Evolutionary conservation across 148 eudicot species (phyloP).

Genomic region (Amaranthus hypochondriacus): DNA sequence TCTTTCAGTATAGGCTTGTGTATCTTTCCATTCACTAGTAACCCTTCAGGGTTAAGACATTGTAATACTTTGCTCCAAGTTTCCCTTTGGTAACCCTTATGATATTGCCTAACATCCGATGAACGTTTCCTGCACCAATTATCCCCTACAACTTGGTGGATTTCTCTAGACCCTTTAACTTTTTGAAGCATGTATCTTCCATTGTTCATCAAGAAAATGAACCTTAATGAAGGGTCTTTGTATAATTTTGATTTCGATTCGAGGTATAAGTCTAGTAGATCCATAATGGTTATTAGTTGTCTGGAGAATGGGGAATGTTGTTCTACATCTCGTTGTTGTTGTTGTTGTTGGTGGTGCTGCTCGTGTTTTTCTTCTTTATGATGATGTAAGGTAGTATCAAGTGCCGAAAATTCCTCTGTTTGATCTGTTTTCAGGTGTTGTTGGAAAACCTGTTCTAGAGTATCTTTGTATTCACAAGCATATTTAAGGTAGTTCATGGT

Average conservation of each 20-base stretch:
- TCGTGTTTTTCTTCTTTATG: background rate
- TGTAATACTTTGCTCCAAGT: conserved; percentile 61
- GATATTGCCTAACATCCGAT: conserved; percentile 34
- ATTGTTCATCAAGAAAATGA: conserved; percentile 69
- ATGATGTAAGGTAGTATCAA: conserved; percentile 10
- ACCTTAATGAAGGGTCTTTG: conserved; percentile 53
- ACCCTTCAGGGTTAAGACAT: conserved; percentile 57
- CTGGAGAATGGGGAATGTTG: conserved; percentile 39
- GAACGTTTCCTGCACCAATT: conserved; percentile 39
- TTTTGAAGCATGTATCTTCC: conserved; percentile 45
- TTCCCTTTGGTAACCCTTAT: conserved; percentile 48
- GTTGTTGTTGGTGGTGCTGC: background rate
- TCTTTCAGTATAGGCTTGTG: conserved; percentile 74
- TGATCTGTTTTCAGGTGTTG: conserved; percentile 47
- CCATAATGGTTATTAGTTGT: conserved; percentile 53
- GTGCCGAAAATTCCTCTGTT: conserved; percentile 22
- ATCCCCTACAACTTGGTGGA: conserved; percentile 35
- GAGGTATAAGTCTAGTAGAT: conserved; percentile 48
- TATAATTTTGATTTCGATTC: conserved; percentile 64
- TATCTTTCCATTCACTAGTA: conserved; percentile 63
- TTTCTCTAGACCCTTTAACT: conserved; percentile 33
- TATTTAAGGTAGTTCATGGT: conserved; percentile 66
- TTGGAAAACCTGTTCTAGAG: conserved; percentile 57
- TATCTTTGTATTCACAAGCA: conserved; percentile 59
- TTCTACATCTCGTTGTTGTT: conserved; percentile 4